Conservation (phyloP, 345 rosid species). For the Salix caprea region DNA sequence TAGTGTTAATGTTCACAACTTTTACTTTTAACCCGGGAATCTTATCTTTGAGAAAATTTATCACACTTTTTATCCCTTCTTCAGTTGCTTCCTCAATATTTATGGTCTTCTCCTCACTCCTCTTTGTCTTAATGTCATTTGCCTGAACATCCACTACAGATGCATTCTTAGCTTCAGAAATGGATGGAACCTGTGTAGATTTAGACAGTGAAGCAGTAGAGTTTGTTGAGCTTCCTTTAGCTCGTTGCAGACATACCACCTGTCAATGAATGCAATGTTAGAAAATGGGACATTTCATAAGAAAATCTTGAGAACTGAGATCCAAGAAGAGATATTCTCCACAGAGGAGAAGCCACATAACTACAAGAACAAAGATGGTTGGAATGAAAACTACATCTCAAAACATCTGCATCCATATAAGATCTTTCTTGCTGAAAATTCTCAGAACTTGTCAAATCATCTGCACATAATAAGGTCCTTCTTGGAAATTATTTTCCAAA, state of each 20-base stretch:
- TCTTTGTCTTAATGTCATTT: constrained; percentile 58
- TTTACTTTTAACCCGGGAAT: constrained; percentile 88
- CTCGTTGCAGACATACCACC: constrained; percentile 74
- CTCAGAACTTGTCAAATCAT: neutral
- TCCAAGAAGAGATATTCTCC: neutral
- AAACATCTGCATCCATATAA: neutral
- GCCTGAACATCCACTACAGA: constrained; percentile 50
- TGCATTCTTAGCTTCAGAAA: constrained; percentile 43
- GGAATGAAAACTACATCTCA: neutral
- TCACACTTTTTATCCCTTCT: constrained; percentile 87
- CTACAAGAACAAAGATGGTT: neutral
- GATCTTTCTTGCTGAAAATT: neutral
- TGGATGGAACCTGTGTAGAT: constrained; percentile 38
- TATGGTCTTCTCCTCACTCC: constrained; percentile 58
- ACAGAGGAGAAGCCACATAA: neutral
- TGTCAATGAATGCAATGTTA: constrained; percentile 26
- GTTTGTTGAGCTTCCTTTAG: constrained; percentile 45
- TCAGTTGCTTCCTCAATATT: constrained; percentile 72
- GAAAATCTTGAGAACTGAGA: neutral
- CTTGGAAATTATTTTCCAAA: neutral
- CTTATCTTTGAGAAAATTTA: constrained; percentile 86
- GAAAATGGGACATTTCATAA: neutral
- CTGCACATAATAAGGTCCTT: neutral
- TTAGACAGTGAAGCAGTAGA: constrained; percentile 38
- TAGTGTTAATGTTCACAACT: constrained; percentile 55